phyloP scores from a whole-genome alignment of 495 filamentous ascomycete species.

The Hypoxylon cercidicola region DNA sequence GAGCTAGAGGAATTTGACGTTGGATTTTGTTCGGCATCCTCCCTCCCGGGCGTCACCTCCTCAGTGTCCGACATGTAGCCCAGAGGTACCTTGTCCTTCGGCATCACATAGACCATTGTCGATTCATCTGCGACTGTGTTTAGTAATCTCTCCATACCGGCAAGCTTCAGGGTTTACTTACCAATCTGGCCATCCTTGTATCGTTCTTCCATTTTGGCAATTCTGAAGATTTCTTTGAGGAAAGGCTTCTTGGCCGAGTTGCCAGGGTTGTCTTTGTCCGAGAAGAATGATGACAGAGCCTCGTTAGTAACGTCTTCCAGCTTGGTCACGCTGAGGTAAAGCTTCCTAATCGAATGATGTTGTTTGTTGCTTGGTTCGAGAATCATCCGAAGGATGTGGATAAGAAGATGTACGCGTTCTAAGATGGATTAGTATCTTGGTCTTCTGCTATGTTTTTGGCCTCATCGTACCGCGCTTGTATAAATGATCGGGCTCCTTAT shows the following conservation, averaged over 20 bases:
- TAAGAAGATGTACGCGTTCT: conserved; percentile 71
- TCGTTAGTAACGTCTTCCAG: conserved; percentile 60
- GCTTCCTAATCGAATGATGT: conserved; percentile 50
- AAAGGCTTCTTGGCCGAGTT: conserved; percentile 56
- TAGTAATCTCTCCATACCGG: conserved; percentile 17
- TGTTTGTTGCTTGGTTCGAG: conserved; percentile 55
- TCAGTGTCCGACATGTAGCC: conserved; percentile 43
- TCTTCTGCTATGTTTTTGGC: not conserved
- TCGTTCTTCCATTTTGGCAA: conserved; percentile 71
- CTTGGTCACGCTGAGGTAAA: conserved; percentile 54
- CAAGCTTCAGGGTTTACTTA: conserved; percentile 46
- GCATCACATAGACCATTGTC: conserved; percentile 54
- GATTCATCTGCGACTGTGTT: conserved; percentile 46
- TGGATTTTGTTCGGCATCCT: conserved; percentile 43
- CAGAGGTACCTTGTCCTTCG: conserved; percentile 46
- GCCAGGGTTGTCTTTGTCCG: conserved; percentile 52
- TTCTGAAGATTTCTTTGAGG: conserved; percentile 73
- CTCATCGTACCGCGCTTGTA: conserved; percentile 72
- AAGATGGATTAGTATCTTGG: not conserved
- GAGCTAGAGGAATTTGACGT: conserved; percentile 36
- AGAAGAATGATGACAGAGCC: conserved; percentile 56
- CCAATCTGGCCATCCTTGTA: conserved; percentile 69
- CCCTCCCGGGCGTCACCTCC: conserved; percentile 39
- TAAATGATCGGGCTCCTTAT: conserved; percentile 89
- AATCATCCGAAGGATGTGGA: conserved; percentile 70